Percentiles rank a stretch among this genome's conserved stretches.
Conservation (phyloP, 2,329 filamentous ascomycete species). For the Aspergillus sp. region DNA sequence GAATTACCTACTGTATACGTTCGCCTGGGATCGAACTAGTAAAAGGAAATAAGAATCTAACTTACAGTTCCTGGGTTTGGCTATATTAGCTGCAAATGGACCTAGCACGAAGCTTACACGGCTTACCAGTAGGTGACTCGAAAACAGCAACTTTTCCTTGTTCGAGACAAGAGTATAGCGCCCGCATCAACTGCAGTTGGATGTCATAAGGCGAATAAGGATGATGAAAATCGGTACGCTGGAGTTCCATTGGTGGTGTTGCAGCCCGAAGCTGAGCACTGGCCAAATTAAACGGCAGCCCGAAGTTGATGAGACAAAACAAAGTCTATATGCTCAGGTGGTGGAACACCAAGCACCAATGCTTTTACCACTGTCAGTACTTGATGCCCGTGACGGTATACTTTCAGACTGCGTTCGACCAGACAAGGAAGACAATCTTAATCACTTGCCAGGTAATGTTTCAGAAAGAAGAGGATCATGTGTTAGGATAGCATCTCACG, state of each 20-base stretch:
- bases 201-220: slow-evolving; percentile 87
- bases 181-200: slow-evolving; percentile 83
- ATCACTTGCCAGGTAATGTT: background rate
- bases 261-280: background rate
- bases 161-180: slow-evolving; percentile 77
- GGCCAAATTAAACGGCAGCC: background rate
- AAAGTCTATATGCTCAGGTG: background rate
- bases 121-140: slow-evolving; percentile 85
- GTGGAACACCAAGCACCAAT: background rate
- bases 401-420: background rate
- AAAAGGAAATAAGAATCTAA: slow-evolving; percentile 10
- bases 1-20: background rate
- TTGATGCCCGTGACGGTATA: background rate
- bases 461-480: background rate
- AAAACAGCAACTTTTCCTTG: slow-evolving; percentile 81
- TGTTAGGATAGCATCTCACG: background rate
- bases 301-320: background rate
- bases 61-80: slow-evolving; percentile 45
- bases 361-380: background rate
- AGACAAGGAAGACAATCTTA: background rate
- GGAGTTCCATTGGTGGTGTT: slow-evolving; percentile 34
- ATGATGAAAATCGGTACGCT: slow-evolving; percentile 70
- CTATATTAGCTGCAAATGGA: slow-evolving; percentile 20
- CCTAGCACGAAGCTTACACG: background rate
- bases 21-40: background rate